These are phyloP conservation scores for Solioccasus polychromus DNA, from an alignment of 768 basidiomycete species.

Conservation along the genomic window DNA sequence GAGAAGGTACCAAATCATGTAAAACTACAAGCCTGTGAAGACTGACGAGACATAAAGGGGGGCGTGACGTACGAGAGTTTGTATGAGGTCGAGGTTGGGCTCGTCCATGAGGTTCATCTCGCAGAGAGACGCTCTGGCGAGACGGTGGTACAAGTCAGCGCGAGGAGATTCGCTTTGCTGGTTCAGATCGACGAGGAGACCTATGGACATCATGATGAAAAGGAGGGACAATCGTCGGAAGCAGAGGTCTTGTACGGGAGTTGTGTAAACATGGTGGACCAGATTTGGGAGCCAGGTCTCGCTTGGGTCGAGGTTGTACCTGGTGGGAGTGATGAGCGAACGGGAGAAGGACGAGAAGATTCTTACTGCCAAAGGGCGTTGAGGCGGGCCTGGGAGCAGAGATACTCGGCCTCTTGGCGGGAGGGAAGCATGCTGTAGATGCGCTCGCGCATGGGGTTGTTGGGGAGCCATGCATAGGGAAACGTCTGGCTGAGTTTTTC, in stretches of 20 bases:
- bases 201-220: constrained; percentile 71
- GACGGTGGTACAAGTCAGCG: constrained; percentile 64
- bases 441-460: constrained; percentile 59
- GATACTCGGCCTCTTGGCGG: constrained; percentile 51
- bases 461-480: constrained; percentile 66
- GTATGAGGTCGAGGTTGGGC: constrained; percentile 69
- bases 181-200: constrained; percentile 63
- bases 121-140: constrained; percentile 64
- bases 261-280: constrained; percentile 64
- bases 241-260: constrained; percentile 55
- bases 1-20: constrained; percentile 73
- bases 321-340: constrained; percentile 23
- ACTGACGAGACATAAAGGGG: constrained; percentile 15
- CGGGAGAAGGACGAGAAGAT: constrained; percentile 1
- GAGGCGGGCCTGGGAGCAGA: constrained; percentile 61
- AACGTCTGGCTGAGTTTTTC: constrained; percentile 61
- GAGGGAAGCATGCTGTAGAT: constrained; percentile 64
- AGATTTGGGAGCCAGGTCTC: constrained; percentile 70
- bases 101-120: constrained; percentile 75
- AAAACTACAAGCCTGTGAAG: constrained; percentile 48
- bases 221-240: constrained; percentile 66
- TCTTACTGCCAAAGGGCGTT: constrained; percentile 76
- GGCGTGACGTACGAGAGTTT: constrained; percentile 52
- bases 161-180: constrained; percentile 51
- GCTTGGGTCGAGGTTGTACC: constrained; percentile 68